These are phyloP conservation scores for Brachypodium distachyon DNA, from an alignment of 202 grass and related monocot species.

Conservation along the genomic window DNA sequence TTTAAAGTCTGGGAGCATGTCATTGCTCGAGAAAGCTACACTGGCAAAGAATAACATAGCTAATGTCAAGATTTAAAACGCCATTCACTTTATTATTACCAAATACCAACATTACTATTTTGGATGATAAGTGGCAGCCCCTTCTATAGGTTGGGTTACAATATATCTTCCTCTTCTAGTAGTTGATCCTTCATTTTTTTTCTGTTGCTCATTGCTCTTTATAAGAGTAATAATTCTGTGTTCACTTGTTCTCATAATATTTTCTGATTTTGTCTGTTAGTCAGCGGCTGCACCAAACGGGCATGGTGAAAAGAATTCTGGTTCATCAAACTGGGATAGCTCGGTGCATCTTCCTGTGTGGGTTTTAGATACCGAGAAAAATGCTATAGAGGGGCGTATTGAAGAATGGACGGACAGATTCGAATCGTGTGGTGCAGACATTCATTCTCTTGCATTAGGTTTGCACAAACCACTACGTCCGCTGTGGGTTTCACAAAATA, in stretches of 20 bases:
- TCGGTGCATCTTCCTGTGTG: conserved; percentile 77
- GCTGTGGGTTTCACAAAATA: conserved; percentile 86
- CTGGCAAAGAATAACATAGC: background rate
- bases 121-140: background rate
- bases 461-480: conserved; percentile 68
- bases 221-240: background rate
- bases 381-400: conserved; percentile 54
- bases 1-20: background rate
- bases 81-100: background rate
- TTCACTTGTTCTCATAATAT: background rate
- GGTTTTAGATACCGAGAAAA: conserved; percentile 68
- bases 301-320: background rate
- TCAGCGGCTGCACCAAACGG: conserved; percentile 18
- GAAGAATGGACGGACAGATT: conserved; percentile 57
- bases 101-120: background rate
- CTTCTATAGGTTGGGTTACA: background rate
- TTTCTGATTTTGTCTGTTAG: background rate
- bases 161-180: background rate
- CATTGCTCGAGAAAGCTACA: background rate
- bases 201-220: background rate
- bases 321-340: conserved; percentile 49
- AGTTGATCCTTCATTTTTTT: background rate
- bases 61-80: background rate
- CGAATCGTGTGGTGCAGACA: conserved; percentile 83
- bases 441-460: conserved; percentile 43